A percentile compares a stretch with the other conserved stretches of the same genome.
These are phyloP conservation scores for Anthoceros angustus DNA, from an alignment of 225 moss, liverwort and hornwort species.

Conservation along the genomic window DNA sequence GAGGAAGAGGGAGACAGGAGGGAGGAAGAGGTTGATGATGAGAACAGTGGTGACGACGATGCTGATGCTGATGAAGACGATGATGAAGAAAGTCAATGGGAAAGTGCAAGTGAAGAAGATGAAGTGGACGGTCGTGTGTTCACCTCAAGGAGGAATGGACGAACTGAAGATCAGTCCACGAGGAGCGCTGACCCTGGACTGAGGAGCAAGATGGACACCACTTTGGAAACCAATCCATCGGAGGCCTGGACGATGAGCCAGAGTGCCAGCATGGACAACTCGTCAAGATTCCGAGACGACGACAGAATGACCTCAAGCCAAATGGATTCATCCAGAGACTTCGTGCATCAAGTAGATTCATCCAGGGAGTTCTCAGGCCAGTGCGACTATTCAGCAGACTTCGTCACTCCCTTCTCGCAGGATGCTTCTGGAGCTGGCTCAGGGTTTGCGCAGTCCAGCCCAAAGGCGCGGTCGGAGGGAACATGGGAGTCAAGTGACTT, in stretches of 20 bases:
- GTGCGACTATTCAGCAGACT: neutral
- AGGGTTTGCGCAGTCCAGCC: neutral
- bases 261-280: neutral
- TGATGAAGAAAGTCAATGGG: slow-evolving; percentile 24
- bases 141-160: neutral
- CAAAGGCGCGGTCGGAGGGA: neutral
- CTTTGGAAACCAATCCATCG: neutral
- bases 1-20: slow-evolving; percentile 18
- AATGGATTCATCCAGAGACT: neutral
- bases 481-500: neutral
- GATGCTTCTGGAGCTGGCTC: neutral
- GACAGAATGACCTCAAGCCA: neutral
- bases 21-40: slow-evolving; percentile 31
- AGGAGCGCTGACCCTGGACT: neutral
- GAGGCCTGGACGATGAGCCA: neutral
- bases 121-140: neutral
- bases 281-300: neutral
- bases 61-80: slow-evolving; percentile 14
- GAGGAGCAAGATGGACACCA: neutral
- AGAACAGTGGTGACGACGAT: slow-evolving; percentile 7
- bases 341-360: neutral
- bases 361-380: neutral
- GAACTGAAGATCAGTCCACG: neutral
- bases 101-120: slow-evolving; percentile 18
- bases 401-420: neutral